Base-by-base conservation (phyloP, 2,329 filamentous ascomycete species). In the Neocatenulostroma microsporum region DNA sequence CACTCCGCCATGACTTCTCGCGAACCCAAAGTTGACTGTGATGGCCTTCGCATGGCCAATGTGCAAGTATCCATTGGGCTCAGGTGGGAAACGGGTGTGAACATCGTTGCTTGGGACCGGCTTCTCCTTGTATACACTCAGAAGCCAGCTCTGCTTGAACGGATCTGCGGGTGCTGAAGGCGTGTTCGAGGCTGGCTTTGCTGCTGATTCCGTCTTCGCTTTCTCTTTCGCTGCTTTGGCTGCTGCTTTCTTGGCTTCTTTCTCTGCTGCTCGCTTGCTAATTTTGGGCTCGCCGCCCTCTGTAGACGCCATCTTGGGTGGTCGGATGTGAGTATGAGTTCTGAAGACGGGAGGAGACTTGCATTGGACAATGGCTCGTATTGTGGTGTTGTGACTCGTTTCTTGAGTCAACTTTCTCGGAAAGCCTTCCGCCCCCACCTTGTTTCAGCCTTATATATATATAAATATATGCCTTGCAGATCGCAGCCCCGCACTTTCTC, bases 41-140 rank as follows among this genome's bases (percentile, higher is more conserved):
- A 96, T 95, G 15, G 91, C 89, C 67, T 96, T 96, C 47, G 83
- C 84, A 58, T 96, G 91, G 14, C 89, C 89, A 50, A 96, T 83
- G 57, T 95, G 88, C 9, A 95, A 74, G 59, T 82, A 95, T 36
- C 89, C 91, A 61, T 96, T 96, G 31, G 91, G 91, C 63, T 71
- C 68, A 18, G 68, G 68, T 0, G 68, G 68, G 41, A 72, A 72
- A 36, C 68, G 67, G 7, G 68, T 67, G 36, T 62, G 58, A 23
- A 71, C 66, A 10, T 64, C 53, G 19, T 56, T 46, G n/a, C n/a
- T n/a, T n/a, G n/a, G n/a, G 30, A 63, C 64, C 1, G 66, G 62
- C 54, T 70, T 70, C 53, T 70, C 66, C 34, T 67, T 61, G 53
- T 70, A 70, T 4, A 70, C 64, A 23, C 63, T 62, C 50, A 63